Evolutionary conservation across 2,329 filamentous ascomycete genomes (phyloP).

Genomic region (Diaporthe capsici): DNA sequence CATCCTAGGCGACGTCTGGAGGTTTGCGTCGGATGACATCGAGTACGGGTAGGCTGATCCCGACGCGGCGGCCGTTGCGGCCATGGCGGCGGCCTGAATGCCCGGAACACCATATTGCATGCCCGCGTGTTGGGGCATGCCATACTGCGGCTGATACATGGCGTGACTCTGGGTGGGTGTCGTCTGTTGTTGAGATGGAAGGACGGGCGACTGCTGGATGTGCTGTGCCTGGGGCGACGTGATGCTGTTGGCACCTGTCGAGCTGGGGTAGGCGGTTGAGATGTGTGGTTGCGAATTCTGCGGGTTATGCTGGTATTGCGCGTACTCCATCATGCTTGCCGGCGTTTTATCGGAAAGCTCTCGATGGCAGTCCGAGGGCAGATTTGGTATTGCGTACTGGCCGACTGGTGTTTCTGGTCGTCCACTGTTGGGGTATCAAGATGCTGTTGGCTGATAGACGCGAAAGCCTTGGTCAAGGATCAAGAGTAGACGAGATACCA

Average conservation of each 20-base stretch:
- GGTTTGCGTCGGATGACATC: slow-evolving; percentile 78
- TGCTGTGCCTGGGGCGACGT: slow-evolving; percentile 81
- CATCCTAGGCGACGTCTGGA: slow-evolving; percentile 84
- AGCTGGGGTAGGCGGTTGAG: slow-evolving; percentile 73
- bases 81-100: slow-evolving; percentile 93
- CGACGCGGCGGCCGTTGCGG: slow-evolving; percentile 89
- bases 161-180: slow-evolving; percentile 76
- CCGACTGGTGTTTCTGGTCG: not conserved
- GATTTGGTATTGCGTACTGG: not conserved
- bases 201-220: slow-evolving; percentile 81
- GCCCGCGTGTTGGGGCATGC: slow-evolving; percentile 74
- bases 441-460: not conserved
- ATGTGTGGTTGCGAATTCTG: slow-evolving; percentile 73
- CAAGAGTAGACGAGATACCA: not conserved
- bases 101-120: slow-evolving; percentile 89
- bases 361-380: slow-evolving; percentile 44
- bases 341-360: slow-evolving; percentile 26
- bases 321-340: slow-evolving; percentile 79
- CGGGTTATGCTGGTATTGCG: slow-evolving; percentile 78
- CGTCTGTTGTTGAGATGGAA: slow-evolving; percentile 82
- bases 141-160: slow-evolving; percentile 86
- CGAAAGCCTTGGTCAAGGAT: not conserved
- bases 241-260: slow-evolving; percentile 70
- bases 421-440: not conserved
- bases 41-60: slow-evolving; percentile 80